A percentile compares a stretch with the other conserved stretches of the same genome.
Evolutionary conservation across 2,329 filamentous ascomycete genomes (phyloP).

Genomic region (Aspergillus sp.): DNA sequence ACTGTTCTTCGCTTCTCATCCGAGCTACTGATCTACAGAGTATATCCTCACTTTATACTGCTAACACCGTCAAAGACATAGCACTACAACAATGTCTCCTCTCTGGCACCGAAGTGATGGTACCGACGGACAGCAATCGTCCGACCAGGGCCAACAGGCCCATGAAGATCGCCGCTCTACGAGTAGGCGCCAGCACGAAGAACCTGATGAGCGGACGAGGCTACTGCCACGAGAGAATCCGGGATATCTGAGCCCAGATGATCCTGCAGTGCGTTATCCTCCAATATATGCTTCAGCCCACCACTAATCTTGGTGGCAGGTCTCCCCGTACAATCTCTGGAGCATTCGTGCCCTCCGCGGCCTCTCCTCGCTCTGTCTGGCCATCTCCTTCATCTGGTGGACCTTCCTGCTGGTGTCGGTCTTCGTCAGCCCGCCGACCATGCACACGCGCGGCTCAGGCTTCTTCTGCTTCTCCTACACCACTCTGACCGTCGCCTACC

Average conservation of each 20-base stretch:
- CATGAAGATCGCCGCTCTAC: neutral
- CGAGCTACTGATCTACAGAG: neutral
- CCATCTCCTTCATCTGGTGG: slow-evolving; percentile 88
- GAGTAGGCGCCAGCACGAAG: slow-evolving; percentile 19
- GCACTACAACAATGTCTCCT: neutral
- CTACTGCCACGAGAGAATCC: slow-evolving; percentile 65
- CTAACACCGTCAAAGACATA: neutral
- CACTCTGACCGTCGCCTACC: slow-evolving; percentile 70
- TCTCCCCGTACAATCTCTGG: slow-evolving; percentile 93
- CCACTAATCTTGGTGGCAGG: slow-evolving; percentile 32
- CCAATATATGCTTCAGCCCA: neutral
- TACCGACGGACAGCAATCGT: neutral
- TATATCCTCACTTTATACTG: neutral
- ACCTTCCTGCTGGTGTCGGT: slow-evolving; percentile 79
- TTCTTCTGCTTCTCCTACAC: slow-evolving; percentile 88
- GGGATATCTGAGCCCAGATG: slow-evolving; percentile 71
- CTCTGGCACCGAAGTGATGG: neutral
- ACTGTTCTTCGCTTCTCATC: neutral
- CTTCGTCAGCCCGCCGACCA: slow-evolving; percentile 84
- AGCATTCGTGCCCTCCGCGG: slow-evolving; percentile 77
- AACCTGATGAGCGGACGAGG: slow-evolving; percentile 61
- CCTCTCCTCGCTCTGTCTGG: slow-evolving; percentile 71
- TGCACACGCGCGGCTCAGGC: slow-evolving; percentile 83
- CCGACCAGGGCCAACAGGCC: neutral
- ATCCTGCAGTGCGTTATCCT: slow-evolving; percentile 65